Percentiles rank a stretch among this genome's conserved stretches.
Conservation (phyloP, 2,329 filamentous ascomycete species). For the Epichloe gansuensis region DNA sequence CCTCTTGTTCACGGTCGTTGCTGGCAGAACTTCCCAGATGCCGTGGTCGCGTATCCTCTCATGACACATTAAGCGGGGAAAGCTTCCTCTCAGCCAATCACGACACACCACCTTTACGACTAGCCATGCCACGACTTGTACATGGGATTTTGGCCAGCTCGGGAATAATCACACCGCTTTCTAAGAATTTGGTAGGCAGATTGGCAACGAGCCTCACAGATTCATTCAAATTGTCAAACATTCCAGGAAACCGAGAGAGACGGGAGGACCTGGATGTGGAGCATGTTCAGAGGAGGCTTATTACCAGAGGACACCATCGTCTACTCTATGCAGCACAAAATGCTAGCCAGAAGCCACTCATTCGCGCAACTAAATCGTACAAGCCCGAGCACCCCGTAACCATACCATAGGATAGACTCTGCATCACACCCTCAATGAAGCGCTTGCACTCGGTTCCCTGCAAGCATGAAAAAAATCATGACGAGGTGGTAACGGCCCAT, state of each 20-base stretch:
- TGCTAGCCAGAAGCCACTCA: background rate
- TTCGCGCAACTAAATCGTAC: background rate
- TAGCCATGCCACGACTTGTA: conserved; percentile 8
- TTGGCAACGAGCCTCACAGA: too few species aligned
- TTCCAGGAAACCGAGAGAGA: too few species aligned
- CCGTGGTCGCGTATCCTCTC: conserved; percentile 17
- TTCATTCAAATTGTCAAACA: too few species aligned
- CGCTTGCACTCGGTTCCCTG: background rate
- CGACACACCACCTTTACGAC: conserved; percentile 8
- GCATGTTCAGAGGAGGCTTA: too few species aligned
- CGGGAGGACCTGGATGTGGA: too few species aligned
- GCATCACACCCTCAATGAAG: background rate
- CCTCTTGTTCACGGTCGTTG: conserved; percentile 5
- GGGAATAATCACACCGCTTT: too few species aligned
- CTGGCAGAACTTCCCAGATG: conserved; percentile 8
- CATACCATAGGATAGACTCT: too few species aligned
- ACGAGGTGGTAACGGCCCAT: conserved; percentile 6
- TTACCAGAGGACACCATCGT: too few species aligned
- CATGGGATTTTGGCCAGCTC: too few species aligned
- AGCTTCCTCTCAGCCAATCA: conserved; percentile 18
- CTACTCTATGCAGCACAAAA: background rate
- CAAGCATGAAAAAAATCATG: background rate
- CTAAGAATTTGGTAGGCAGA: too few species aligned
- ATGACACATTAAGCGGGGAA: conserved; percentile 28
- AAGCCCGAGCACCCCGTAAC: background rate